Evolutionary conservation across 2,329 filamentous ascomycete genomes (phyloP).

Genomic region (Byssoonygena ceratinophila): DNA sequence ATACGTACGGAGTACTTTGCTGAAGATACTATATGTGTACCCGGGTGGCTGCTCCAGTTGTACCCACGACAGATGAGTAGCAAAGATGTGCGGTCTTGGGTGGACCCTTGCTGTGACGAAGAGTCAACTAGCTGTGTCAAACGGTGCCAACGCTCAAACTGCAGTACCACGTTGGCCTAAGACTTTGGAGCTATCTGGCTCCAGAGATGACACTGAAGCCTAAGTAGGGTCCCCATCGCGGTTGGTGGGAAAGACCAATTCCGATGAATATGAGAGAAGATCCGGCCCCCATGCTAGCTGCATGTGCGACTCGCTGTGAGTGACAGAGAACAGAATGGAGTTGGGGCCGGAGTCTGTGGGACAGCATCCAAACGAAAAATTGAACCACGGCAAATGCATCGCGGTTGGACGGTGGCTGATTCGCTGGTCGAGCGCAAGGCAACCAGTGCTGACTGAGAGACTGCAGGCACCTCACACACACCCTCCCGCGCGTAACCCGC

Average conservation of each 20-base stretch:
- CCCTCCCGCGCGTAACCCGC: neutral
- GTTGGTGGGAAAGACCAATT: neutral
- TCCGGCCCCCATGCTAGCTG: neutral
- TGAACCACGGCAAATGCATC: neutral
- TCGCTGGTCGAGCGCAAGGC: slow-evolving; percentile 6
- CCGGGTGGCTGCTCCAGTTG: neutral
- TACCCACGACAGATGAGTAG: neutral
- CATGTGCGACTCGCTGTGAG: neutral
- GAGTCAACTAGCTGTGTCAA: too few relatives aligned
- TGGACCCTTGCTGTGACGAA: neutral
- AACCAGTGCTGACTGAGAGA: neutral
- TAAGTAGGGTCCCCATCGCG: neutral
- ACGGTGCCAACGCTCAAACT: slow-evolving; percentile 11
- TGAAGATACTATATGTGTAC: neutral
- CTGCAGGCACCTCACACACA: neutral
- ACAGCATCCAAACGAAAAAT: neutral
- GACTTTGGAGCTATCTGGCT: slow-evolving; percentile 1
- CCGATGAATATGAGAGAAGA: neutral
- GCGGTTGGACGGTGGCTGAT: neutral
- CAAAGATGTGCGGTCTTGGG: neutral
- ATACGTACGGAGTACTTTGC: neutral
- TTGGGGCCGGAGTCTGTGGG: too few relatives aligned
- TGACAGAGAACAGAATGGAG: too few relatives aligned
- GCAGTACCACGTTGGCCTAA: slow-evolving; percentile 9
- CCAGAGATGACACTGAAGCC: neutral